These are phyloP conservation scores for Colletotrichum paranaense DNA, from an alignment of 2,329 filamentous ascomycete species.

Conservation along the genomic window DNA sequence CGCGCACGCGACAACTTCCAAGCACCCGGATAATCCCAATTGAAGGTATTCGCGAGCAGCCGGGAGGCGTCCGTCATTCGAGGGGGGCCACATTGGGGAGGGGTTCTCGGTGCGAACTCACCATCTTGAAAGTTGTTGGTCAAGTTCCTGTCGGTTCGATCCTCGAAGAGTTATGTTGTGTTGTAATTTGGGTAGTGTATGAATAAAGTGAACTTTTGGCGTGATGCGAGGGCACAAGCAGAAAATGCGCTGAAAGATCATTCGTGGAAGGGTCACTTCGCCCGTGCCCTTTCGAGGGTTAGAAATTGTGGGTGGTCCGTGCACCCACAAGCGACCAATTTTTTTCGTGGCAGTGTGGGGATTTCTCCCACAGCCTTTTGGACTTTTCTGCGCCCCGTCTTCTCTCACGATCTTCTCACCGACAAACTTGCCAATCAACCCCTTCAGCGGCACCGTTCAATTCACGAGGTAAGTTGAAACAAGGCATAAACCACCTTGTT, in stretches of 20 bases:
- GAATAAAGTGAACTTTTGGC: constrained; percentile 41
- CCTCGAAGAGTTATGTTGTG: constrained; percentile 70
- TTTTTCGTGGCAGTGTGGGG: constrained; percentile 20
- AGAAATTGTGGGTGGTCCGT: constrained; percentile 52
- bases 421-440: constrained; percentile 42
- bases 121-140: constrained; percentile 68
- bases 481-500: not conserved
- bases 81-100: not conserved
- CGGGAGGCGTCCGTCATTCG: too few relatives aligned
- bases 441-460: constrained; percentile 40
- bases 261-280: constrained; percentile 27
- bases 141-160: constrained; percentile 69
- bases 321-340: constrained; percentile 52
- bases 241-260: constrained; percentile 1
- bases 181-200: constrained; percentile 49
- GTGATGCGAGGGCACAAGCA: constrained; percentile 25
- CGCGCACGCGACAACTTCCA: not conserved
- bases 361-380: constrained; percentile 25
- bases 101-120: constrained; percentile 51
- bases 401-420: constrained; percentile 37
- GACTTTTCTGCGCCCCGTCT: constrained; percentile 25
- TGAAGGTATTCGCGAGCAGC: not conserved
- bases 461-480: constrained; percentile 58
- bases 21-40: not conserved
- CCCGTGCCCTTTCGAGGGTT: constrained; percentile 44